Evolutionary conservation across 108 stramenopile species (phyloP), one percentile per base, ranked within the genome.

Genomic region (Heterococcus sp.): DNA sequence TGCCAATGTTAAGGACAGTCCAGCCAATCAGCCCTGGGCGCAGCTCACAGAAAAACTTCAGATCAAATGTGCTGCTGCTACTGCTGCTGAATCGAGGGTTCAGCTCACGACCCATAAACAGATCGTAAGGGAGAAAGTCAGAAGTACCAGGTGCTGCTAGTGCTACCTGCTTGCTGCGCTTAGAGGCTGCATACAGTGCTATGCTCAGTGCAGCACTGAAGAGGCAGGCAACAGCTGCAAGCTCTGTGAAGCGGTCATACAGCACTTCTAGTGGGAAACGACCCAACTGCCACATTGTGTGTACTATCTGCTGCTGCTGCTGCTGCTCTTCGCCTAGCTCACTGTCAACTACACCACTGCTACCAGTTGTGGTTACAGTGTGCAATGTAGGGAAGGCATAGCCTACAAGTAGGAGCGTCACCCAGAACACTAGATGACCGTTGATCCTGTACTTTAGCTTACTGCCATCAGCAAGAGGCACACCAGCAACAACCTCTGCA

Each of bases 21-120:
- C 98, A 98, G 32, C 81, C 87, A 33, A 95, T 92, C 3, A 96
- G 88, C 1, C 95, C 97, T 26, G 97, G 98, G 14, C 96, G 87
- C 39, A 99, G 86, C 87, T 99, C 98, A 81, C 95, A 96, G 86
- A 97, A 99, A 67, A 90, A 92, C 81, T 99, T 99, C 90, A 95
- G 92, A 82, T 99, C 98, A 76, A 97, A 92, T n/a, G n/a, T n/a
- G n/a, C n/a, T n/a, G n/a, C n/a, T n/a, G n/a, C n/a, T n/a, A n/a
- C n/a, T n/a, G 29, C 30, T 3, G 3, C 88, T 84, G 37, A 89
- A 74, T 32, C 98, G 92, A 31, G 98, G 98, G 91, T 99, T 99
- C 3, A 99, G 89, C 85, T 97, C 96, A 26, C 98, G 89, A 21
- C 98, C 98, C 75, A 97, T 95, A 84, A 92, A 99, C 84, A 93